A percentile compares a stretch with the other conserved stretches of the same genome.
These are phyloP conservation scores for Ailanthus altissimus DNA, from an alignment of 345 rosid genomes.

Conservation along the genomic window DNA sequence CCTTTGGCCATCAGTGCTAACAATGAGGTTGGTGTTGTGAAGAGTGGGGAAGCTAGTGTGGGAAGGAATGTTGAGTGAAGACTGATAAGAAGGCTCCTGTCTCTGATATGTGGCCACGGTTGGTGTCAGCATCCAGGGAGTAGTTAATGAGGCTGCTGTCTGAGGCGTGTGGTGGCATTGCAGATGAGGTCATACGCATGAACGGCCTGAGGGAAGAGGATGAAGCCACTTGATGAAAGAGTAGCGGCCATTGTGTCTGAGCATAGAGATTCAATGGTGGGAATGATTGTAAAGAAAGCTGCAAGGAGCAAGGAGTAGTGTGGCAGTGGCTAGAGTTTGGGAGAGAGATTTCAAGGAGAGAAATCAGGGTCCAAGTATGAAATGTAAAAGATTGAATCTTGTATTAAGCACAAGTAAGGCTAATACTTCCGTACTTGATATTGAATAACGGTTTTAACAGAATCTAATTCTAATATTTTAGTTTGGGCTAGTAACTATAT, in stretches of 20 bases:
- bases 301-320: conserved; percentile 22
- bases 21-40: conserved; percentile 18
- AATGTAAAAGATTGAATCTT: not conserved
- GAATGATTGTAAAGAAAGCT: conserved; percentile 10
- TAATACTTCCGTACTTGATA: not conserved
- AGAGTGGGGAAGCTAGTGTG: conserved; percentile 31
- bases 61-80: conserved; percentile 19
- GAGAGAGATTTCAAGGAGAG: conserved; percentile 5
- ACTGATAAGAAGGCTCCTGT: conserved; percentile 24
- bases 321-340: not conserved
- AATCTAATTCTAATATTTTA: too few species aligned
- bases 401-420: not conserved
- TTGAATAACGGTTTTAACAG: conserved; percentile 5
- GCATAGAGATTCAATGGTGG: conserved; percentile 15
- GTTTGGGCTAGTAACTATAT: too few species aligned
- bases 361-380: not conserved
- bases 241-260: conserved; percentile 19
- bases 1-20: conserved; percentile 18
- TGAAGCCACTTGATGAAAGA: conserved; percentile 28
- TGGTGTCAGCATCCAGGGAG: not conserved
- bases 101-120: conserved; percentile 8
- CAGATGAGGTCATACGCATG: conserved; percentile 11
- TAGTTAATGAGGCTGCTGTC: conserved; percentile 24
- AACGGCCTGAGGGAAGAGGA: conserved; percentile 26
- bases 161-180: not conserved